Conservation (phyloP, 1,284 basidiomycete genomes). For the Schizopora paradoxa region DNA sequence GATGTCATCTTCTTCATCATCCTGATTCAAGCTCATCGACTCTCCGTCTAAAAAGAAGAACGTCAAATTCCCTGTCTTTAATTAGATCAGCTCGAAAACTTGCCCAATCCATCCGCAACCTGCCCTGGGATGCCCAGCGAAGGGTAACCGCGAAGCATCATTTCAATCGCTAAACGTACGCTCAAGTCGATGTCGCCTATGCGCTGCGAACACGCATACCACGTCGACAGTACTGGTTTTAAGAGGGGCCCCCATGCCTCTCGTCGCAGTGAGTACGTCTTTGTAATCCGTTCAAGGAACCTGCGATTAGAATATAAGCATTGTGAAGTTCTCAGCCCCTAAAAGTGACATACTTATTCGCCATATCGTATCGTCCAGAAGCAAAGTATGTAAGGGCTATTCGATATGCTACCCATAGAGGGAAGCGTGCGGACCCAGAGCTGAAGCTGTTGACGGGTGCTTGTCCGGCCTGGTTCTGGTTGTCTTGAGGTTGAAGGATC, state of each 20-base stretch:
- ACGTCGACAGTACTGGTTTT: slow-evolving; percentile 63
- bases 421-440: slow-evolving; percentile 71
- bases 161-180: slow-evolving; percentile 71
- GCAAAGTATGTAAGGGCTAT: slow-evolving; percentile 82
- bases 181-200: slow-evolving; percentile 72
- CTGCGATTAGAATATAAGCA: slow-evolving; percentile 33
- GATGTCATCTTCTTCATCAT: slow-evolving; percentile 34
- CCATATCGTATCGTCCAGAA: slow-evolving; percentile 76
- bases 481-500: slow-evolving; percentile 29
- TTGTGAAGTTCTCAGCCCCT: neutral
- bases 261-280: slow-evolving; percentile 65
- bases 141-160: slow-evolving; percentile 78
- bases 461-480: slow-evolving; percentile 36
- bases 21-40: slow-evolving; percentile 24
- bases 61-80: slow-evolving; percentile 7
- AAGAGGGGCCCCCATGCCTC: slow-evolving; percentile 76
- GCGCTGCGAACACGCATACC: slow-evolving; percentile 76
- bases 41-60: slow-evolving; percentile 23
- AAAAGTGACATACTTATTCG: slow-evolving; percentile 53
- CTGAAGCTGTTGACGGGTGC: too few relatives aligned
- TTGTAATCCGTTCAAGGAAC: slow-evolving; percentile 85
- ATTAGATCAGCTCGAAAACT: neutral
- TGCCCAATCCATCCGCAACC: neutral
- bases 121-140: slow-evolving; percentile 19
- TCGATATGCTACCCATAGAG: slow-evolving; percentile 78